These are phyloP conservation scores for Aureoboletus auriporus DNA, from an alignment of 768 basidiomycete species.

Conservation along the genomic window DNA sequence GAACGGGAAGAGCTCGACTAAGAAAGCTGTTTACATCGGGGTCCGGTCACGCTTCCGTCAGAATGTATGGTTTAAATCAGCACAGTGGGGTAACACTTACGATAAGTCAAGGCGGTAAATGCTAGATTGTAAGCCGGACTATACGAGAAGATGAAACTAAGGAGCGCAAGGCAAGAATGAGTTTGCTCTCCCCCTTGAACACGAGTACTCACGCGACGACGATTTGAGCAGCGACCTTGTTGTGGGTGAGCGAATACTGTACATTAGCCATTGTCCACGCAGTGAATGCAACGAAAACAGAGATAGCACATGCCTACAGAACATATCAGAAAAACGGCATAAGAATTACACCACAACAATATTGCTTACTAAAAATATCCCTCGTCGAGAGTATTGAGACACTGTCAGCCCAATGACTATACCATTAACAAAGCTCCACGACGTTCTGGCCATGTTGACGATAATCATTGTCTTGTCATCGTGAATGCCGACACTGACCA, in stretches of 20 bases:
- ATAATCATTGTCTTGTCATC: conserved; percentile 15
- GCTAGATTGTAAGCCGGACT: conserved; percentile 10
- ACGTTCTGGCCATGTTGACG: conserved; percentile 8
- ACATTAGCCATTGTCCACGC: conserved; percentile 17
- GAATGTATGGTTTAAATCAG: too few species aligned
- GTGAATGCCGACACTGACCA: conserved; percentile 18
- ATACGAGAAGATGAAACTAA: conserved; percentile 18
- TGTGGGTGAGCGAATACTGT: conserved; percentile 15
- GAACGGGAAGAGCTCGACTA: conserved; percentile 66
- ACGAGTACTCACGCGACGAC: conserved; percentile 7
- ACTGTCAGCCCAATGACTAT: conserved; percentile 3
- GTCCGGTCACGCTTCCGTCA: not conserved
- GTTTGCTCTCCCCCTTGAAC: not conserved
- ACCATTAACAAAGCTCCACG: not conserved
- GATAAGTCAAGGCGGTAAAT: conserved; percentile 3
- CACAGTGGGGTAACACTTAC: too few species aligned
- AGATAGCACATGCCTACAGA: conserved; percentile 10
- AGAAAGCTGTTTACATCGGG: conserved; percentile 39
- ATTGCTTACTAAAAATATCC: conserved; percentile 12
- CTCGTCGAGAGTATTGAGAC: conserved; percentile 15
- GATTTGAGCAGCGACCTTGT: not conserved
- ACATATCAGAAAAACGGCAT: not conserved
- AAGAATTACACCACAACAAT: conserved; percentile 18
- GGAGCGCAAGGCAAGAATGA: not conserved
- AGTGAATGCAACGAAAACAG: conserved; percentile 11